phyloP scores from a whole-genome alignment of 176 grass and related monocot genomes.

The Oryza punctata region DNA sequence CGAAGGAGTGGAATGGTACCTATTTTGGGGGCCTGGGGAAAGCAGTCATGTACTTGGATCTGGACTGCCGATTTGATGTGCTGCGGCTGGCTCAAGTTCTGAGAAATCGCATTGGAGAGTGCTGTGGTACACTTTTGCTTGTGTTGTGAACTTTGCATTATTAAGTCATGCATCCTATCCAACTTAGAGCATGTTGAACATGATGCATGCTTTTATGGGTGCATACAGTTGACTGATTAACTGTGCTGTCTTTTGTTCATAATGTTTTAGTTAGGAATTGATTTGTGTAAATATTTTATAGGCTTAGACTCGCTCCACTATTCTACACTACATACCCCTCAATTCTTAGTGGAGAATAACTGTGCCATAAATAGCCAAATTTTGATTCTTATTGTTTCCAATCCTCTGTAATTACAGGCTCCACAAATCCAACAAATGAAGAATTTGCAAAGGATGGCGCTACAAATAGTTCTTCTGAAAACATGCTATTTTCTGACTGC shows the following conservation, averaged over 20 bases:
- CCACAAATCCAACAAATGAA: slow-evolving; percentile 38
- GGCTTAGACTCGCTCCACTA: not conserved
- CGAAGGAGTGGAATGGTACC: slow-evolving; percentile 72
- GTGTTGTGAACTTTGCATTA: not conserved
- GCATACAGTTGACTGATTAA: not conserved
- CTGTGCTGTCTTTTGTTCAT: slow-evolving; percentile 1
- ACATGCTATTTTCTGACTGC: slow-evolving; percentile 59
- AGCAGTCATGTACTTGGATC: slow-evolving; percentile 70
- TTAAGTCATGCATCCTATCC: slow-evolving; percentile 10
- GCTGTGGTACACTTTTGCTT: slow-evolving; percentile 39
- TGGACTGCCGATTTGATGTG: slow-evolving; percentile 91
- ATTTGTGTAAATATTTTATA: not conserved
- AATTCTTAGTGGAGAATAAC: slow-evolving; percentile 17
- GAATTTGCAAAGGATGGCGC: slow-evolving; percentile 37
- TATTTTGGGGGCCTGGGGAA: slow-evolving; percentile 74
- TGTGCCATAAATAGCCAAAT: slow-evolving; percentile 3
- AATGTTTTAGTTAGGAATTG: not conserved
- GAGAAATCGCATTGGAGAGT: slow-evolving; percentile 50
- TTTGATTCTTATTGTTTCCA: slow-evolving; percentile 3
- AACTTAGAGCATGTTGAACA: slow-evolving; percentile 18
- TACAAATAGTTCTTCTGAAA: slow-evolving; percentile 33
- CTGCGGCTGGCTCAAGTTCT: slow-evolving; percentile 68
- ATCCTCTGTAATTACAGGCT: slow-evolving; percentile 49
- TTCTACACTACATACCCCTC: not conserved
- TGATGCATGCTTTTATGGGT: not conserved